Conservation (phyloP, 1,284 basidiomycete species). For the Naganishia cerealis region DNA sequence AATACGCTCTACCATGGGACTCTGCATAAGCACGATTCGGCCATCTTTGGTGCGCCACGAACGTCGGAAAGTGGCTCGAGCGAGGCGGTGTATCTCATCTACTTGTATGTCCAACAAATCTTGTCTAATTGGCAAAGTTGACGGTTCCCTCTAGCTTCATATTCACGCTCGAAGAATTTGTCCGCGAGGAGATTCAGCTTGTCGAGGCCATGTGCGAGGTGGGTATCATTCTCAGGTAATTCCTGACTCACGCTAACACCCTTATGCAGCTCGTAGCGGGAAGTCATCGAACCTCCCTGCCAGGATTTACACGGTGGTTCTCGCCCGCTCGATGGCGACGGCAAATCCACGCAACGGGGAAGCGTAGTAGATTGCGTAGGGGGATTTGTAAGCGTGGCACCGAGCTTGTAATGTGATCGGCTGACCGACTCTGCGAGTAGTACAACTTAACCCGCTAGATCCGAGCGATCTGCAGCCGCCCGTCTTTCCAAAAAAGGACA, state of each 20-base stretch:
- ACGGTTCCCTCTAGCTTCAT: conserved; percentile 65
- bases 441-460: conserved; percentile 64
- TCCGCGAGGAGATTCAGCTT: conserved; percentile 73
- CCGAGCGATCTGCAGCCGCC: conserved; percentile 62
- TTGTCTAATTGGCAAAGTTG: not conserved
- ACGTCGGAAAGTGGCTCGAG: conserved; percentile 45
- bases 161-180: conserved; percentile 89
- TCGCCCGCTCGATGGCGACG: conserved; percentile 13
- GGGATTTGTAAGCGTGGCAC: conserved; percentile 1
- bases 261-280: conserved; percentile 22
- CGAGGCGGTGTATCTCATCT: conserved; percentile 74
- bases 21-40: conserved; percentile 42
- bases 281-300: conserved; percentile 52
- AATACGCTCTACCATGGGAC: conserved; percentile 68
- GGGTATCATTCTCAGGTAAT: conserved; percentile 48
- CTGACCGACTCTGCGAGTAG: conserved; percentile 48
- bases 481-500: conserved; percentile 73
- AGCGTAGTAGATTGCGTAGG: not conserved
- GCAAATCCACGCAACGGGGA: not conserved
- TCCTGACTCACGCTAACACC: not conserved
- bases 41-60: not conserved
- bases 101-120: conserved; percentile 66
- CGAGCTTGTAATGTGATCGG: too few relatives aligned
- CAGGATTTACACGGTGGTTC: conserved; percentile 1
- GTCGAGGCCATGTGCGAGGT: conserved; percentile 73